These are phyloP conservation scores for Yarrowia sp. DNA, from an alignment of 805 yeast genomes.

Conservation along the genomic window DNA sequence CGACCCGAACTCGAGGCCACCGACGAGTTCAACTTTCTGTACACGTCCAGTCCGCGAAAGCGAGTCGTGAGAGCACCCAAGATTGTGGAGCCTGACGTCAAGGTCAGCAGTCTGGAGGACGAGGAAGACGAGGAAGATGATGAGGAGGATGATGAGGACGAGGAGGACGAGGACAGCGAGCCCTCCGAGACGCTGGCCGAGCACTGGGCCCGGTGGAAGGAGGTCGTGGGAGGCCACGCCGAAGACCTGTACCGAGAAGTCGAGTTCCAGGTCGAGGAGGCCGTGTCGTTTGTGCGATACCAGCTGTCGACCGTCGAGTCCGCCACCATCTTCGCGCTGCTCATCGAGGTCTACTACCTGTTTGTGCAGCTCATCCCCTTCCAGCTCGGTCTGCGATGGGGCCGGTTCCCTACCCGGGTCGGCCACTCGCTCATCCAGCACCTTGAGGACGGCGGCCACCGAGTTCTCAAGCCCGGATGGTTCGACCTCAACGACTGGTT, in stretches of 20 bases:
- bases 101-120: slow-evolving; percentile 6
- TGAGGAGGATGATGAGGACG: slow-evolving; percentile 31
- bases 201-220: slow-evolving; percentile 32
- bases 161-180: slow-evolving; percentile 30
- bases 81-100: background rate
- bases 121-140: slow-evolving; percentile 29
- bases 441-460: slow-evolving; percentile 6
- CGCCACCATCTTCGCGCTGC: background rate
- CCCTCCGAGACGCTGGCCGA: slow-evolving; percentile 25
- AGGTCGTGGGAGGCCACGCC: slow-evolving; percentile 31
- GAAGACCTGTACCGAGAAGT: slow-evolving; percentile 29
- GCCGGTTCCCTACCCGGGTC: slow-evolving; percentile 21
- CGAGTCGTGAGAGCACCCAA: background rate
- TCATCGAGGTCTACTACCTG: slow-evolving; percentile 7
- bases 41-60: slow-evolving; percentile 23
- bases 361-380: slow-evolving; percentile 15
- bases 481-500: slow-evolving; percentile 24
- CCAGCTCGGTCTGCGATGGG: slow-evolving; percentile 26
- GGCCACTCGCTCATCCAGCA: slow-evolving; percentile 23
- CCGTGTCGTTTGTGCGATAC: slow-evolving; percentile 23
- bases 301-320: slow-evolving; percentile 15
- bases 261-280: slow-evolving; percentile 25
- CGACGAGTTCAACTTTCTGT: slow-evolving; percentile 26
- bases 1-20: background rate
- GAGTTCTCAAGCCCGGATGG: slow-evolving; percentile 24